Evolutionary conservation across 1,284 basidiomycete species (phyloP).

Genomic region (Rhodotorula sp.): DNA sequence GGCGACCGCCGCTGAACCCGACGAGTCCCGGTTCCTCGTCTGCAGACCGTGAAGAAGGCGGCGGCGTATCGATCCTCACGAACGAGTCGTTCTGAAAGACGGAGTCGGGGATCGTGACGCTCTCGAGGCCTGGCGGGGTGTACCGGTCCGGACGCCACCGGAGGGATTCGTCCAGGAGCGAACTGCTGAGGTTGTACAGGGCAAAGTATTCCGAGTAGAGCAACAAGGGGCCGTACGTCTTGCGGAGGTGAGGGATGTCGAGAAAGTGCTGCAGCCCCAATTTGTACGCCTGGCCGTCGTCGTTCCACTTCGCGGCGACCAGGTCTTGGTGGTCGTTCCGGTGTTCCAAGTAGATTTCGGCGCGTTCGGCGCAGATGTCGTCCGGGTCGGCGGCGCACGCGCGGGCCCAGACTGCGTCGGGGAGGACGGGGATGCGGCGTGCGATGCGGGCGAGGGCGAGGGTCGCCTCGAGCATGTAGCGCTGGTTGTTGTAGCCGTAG

Average conservation of each 20-base stretch:
- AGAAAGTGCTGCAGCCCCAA: conserved; percentile 49
- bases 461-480: conserved; percentile 52
- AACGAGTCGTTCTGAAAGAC: conserved; percentile 18
- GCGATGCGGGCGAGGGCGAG: conserved; percentile 51
- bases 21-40: neutral
- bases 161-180: conserved; percentile 4
- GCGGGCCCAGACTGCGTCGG: conserved; percentile 53
- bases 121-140: neutral
- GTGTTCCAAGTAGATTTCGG: conserved; percentile 7
- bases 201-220: conserved; percentile 23
- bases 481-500: conserved; percentile 13
- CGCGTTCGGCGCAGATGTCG: conserved; percentile 45
- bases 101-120: neutral
- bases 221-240: conserved; percentile 36
- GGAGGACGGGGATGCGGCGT: conserved; percentile 51
- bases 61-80: conserved; percentile 45
- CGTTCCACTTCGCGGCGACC: conserved; percentile 16
- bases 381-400: conserved; percentile 50
- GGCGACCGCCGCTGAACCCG: too few relatives aligned
- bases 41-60: neutral
- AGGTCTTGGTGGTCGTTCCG: conserved; percentile 16
- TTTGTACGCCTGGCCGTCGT: conserved; percentile 23
- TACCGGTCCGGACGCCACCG: conserved; percentile 11
- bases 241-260: conserved; percentile 54
- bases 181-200: conserved; percentile 10